phyloP scores from a whole-genome alignment of 345 rosid genomes.

The Ricinus communis region DNA sequence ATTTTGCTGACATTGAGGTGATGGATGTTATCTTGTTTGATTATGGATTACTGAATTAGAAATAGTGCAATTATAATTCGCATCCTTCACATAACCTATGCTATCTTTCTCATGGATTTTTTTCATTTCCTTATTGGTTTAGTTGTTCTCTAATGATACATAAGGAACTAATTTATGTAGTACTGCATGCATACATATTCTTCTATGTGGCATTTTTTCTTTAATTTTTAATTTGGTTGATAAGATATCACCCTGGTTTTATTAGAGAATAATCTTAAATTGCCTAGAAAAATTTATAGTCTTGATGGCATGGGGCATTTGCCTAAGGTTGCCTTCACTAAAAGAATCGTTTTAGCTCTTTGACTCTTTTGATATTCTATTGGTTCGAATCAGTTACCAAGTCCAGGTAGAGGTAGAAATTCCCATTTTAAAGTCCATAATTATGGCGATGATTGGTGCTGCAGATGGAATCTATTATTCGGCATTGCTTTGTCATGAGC shows the following conservation, averaged over 20 bases:
- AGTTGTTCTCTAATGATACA: not conserved
- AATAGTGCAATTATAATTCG: not conserved
- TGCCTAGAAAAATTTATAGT: too few relatives aligned
- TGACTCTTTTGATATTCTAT: not conserved
- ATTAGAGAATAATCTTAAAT: too few relatives aligned
- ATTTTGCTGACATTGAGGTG: conserved; percentile 83
- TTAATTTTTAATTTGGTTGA: too few relatives aligned
- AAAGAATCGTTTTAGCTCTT: not conserved
- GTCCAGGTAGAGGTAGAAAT: conserved; percentile 2
- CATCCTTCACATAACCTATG: not conserved
- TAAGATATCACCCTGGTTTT: too few relatives aligned
- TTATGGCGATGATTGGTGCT: conserved; percentile 8
- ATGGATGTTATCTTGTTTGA: not conserved
- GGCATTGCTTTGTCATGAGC: conserved; percentile 74
- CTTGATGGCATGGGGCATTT: not conserved
- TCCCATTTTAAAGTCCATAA: conserved; percentile 9
- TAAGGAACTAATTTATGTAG: too few relatives aligned
- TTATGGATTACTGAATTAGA: not conserved
- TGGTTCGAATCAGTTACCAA: not conserved
- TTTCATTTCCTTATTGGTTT: not conserved
- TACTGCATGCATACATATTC: too few relatives aligned
- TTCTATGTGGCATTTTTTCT: too few relatives aligned
- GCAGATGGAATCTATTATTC: conserved; percentile 78
- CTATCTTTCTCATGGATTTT: not conserved
- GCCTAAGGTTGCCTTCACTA: not conserved